phyloP scores from a whole-genome alignment of 2,329 filamentous ascomycete genomes.

The Zymoseptoria pseudotritici region DNA sequence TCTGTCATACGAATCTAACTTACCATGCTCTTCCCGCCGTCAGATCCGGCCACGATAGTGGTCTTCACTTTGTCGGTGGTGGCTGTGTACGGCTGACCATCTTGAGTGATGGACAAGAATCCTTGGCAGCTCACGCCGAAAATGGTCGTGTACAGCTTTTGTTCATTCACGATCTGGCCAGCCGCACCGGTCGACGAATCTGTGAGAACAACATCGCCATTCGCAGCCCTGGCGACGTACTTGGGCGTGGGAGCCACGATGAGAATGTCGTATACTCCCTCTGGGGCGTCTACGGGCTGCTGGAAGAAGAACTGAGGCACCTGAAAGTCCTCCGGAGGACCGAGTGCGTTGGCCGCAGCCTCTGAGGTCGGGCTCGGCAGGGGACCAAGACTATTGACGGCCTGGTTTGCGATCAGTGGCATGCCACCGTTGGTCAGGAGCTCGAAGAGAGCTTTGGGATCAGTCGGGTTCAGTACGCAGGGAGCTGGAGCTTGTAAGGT shows the following conservation, averaged over 20 bases:
- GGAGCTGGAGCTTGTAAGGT: background rate
- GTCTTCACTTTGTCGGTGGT: background rate
- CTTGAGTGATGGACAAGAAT: conserved; percentile 2
- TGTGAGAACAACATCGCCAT: conserved; percentile 3
- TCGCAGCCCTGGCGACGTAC: conserved; percentile 3
- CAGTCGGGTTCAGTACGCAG: background rate
- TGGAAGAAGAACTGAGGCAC: conserved; percentile 3
- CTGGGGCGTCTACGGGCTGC: background rate
- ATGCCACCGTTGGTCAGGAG: background rate
- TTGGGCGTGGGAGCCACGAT: background rate
- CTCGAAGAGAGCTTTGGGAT: conserved; percentile 1
- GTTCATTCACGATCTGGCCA: background rate
- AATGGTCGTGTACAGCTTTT: conserved; percentile 4
- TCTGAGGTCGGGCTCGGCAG: conserved; percentile 4
- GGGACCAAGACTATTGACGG: background rate
- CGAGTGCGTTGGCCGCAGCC: conserved; percentile 5
- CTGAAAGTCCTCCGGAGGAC: conserved; percentile 1
- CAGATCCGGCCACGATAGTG: background rate
- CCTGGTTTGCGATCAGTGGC: background rate
- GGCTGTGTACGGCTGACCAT: background rate
- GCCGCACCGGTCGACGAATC: conserved; percentile 2
- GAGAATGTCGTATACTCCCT: conserved; percentile 6
- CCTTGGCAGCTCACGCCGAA: conserved; percentile 6
- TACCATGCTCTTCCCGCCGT: background rate
- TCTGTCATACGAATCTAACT: background rate